Evolutionary conservation across 2,329 filamentous ascomycete species (phyloP).

Genomic region (Aspergillus ochraceus): DNA sequence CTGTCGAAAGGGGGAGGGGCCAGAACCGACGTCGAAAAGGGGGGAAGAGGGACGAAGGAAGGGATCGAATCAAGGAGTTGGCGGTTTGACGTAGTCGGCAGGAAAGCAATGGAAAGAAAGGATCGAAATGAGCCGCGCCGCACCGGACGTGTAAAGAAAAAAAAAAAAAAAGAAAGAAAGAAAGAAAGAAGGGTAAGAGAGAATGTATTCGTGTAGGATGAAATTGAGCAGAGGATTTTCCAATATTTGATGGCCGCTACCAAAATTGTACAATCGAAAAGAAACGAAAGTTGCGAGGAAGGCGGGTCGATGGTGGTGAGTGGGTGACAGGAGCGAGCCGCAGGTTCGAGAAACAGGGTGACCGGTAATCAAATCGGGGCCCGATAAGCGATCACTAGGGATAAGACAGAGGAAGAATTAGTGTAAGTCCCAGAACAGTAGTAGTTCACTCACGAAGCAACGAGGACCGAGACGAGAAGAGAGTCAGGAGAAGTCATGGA

Average conservation of each 20-base stretch:
- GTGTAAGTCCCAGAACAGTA: neutral
- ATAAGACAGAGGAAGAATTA: neutral
- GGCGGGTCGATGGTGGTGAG: neutral
- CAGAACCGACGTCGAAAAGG: conserved; percentile 12
- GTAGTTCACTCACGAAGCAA: neutral
- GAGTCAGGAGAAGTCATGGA: neutral
- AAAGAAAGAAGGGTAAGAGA: conserved; percentile 9
- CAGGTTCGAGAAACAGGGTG: neutral
- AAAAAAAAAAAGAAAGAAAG: neutral
- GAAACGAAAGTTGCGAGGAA: neutral
- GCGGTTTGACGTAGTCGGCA: conserved; percentile 1
- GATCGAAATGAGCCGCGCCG: neutral
- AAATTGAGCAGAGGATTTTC: neutral
- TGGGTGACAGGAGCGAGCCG: neutral
- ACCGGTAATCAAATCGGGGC: neutral
- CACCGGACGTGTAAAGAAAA: neutral
- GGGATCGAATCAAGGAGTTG: conserved; percentile 6
- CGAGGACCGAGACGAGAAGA: neutral
- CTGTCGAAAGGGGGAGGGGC: conserved; percentile 4
- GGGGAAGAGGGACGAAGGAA: conserved; percentile 8
- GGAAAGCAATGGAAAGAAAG: conserved; percentile 1
- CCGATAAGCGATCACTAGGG: neutral
- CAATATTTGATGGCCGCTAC: neutral
- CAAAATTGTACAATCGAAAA: neutral
- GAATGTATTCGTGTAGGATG: neutral